Conservation (phyloP, 2,329 filamentous ascomycete genomes). For the Fusarium xylarioides region DNA sequence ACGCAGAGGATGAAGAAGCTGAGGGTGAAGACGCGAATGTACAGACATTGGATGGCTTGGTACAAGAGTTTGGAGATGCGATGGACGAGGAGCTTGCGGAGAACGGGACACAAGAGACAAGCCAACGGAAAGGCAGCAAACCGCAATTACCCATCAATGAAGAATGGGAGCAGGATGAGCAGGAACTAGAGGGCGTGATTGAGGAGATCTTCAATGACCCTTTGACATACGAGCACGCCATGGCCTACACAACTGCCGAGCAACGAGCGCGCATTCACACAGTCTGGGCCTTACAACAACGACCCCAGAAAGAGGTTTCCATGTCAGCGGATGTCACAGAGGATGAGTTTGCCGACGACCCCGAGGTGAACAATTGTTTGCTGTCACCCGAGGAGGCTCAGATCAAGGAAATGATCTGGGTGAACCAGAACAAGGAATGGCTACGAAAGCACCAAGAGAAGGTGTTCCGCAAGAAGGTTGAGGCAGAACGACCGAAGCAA, state of each 20-base stretch:
- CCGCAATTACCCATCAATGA: conserved; percentile 66
- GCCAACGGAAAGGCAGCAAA: conserved; percentile 44
- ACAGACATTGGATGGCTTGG: conserved; percentile 52
- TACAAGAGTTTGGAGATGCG: conserved; percentile 56
- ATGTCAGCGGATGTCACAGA: conserved; percentile 75
- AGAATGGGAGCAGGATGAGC: conserved; percentile 71
- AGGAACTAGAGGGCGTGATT: conserved; percentile 75
- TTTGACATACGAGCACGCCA: conserved; percentile 63
- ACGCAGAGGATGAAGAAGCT: background rate
- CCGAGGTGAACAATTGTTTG: conserved; percentile 83
- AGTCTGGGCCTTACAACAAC: conserved; percentile 59
- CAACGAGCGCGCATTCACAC: conserved; percentile 64
- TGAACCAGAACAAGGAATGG: conserved; percentile 94
- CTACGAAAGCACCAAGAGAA: conserved; percentile 87
- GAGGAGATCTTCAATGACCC: conserved; percentile 73
- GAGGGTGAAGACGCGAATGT: conserved; percentile 38
- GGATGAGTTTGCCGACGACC: conserved; percentile 88
- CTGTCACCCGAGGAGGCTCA: conserved; percentile 77
- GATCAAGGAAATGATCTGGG: conserved; percentile 92
- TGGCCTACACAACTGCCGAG: conserved; percentile 66
- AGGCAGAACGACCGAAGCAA: conserved; percentile 65
- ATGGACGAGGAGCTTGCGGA: conserved; percentile 44
- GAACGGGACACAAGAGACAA: conserved; percentile 19
- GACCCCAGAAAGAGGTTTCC: conserved; percentile 58
- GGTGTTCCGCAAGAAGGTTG: conserved; percentile 76